Evolutionary conservation across 805 yeast species (phyloP).

Genomic region (Candida ficus): DNA sequence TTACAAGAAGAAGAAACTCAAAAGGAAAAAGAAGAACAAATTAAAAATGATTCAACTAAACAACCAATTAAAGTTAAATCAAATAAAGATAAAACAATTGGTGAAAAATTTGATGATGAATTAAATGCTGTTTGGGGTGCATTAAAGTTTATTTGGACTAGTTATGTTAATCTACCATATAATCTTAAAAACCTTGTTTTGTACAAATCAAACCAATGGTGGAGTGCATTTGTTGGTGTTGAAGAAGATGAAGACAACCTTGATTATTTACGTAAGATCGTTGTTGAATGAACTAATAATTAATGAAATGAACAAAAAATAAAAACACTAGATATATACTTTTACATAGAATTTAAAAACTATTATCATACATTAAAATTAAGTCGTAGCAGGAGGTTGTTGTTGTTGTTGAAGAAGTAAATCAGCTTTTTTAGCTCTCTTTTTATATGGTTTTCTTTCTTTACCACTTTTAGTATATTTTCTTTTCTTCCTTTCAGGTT

Average conservation of each 20-base stretch:
- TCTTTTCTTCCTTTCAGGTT: conserved; percentile 23
- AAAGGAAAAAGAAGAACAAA: background rate
- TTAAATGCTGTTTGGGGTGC: conserved; percentile 52
- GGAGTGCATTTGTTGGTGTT: conserved; percentile 77
- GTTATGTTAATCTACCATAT: conserved; percentile 69
- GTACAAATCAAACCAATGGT: conserved; percentile 46
- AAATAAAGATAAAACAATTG: conserved; percentile 13
- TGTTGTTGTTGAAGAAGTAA: conserved; percentile 2
- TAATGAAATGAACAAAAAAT: background rate
- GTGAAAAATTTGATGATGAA: conserved; percentile 47
- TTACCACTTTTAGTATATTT: conserved; percentile 28
- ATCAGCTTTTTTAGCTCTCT: conserved; percentile 26
- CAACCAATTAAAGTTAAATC: background rate
- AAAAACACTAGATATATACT: too few species aligned
- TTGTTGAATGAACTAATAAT: conserved; percentile 2
- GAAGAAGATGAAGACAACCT: conserved; percentile 20
- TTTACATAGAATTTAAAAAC: background rate
- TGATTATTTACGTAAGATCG: conserved; percentile 19
- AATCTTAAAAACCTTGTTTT: conserved; percentile 48
- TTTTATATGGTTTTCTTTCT: conserved; percentile 29
- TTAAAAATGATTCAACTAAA: background rate
- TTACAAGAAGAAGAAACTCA: conserved; percentile 10
- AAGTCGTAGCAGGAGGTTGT: background rate
- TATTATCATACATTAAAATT: background rate
- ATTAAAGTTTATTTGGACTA: conserved; percentile 52